Conservation (phyloP, 1,284 basidiomycete species). For the Ceratobasidium sp. region DNA sequence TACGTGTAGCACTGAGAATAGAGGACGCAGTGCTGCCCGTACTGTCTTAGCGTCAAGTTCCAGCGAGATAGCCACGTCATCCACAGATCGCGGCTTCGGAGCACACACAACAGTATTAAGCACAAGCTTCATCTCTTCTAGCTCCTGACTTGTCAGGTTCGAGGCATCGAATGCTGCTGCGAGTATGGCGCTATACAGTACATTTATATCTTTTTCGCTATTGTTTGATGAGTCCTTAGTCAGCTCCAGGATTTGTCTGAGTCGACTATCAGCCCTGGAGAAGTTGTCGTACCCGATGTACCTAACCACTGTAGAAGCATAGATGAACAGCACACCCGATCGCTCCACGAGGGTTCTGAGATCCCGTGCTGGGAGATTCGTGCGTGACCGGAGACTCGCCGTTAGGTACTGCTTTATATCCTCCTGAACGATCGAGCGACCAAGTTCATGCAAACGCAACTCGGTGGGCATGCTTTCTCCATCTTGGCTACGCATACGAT, state of each 20-base stretch:
- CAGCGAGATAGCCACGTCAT: background rate
- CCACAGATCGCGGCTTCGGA: background rate
- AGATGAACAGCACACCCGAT: too few species aligned
- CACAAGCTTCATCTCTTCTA: too few species aligned
- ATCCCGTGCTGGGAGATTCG: background rate
- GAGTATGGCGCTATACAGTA: conserved; percentile 9
- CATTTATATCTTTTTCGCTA: background rate
- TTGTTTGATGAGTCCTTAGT: background rate
- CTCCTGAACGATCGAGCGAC: background rate
- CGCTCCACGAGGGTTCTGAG: background rate
- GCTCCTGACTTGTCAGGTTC: background rate
- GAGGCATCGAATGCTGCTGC: background rate
- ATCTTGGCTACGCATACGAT: too few species aligned
- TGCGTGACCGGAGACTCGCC: background rate
- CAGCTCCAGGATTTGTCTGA: background rate
- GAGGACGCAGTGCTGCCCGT: background rate
- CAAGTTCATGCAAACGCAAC: conserved; percentile 1
- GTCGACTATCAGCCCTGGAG: background rate
- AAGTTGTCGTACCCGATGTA: conserved; percentile 4
- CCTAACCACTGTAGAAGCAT: background rate
- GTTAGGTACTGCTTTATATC: conserved; percentile 16
- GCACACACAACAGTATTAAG: background rate
- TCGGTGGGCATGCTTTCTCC: background rate
- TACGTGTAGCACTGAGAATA: background rate
- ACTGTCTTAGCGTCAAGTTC: background rate